phyloP scores from a whole-genome alignment of 805 yeast species.

The Kazachstania africana region DNA sequence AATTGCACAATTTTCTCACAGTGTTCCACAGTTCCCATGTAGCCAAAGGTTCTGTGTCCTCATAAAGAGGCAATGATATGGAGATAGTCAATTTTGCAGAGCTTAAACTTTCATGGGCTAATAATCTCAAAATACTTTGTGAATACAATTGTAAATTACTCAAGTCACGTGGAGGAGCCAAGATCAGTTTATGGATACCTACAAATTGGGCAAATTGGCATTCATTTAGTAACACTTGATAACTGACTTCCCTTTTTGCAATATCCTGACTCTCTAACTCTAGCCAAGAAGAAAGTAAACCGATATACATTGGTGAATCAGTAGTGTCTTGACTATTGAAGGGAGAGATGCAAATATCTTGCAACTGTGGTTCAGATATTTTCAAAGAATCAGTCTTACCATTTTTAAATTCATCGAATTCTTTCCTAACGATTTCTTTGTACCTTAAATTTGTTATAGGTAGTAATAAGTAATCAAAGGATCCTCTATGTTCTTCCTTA shows the following conservation, averaged over 20 bases:
- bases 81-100: constrained; percentile 30
- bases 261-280: constrained; percentile 47
- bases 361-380: constrained; percentile 23
- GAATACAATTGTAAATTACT: constrained; percentile 40
- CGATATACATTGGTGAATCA: constrained; percentile 30
- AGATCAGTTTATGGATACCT: constrained; percentile 42
- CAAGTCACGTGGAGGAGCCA: constrained; percentile 55
- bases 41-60: constrained; percentile 40
- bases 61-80: constrained; percentile 38
- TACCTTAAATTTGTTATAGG: constrained; percentile 44
- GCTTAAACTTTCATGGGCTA: constrained; percentile 14
- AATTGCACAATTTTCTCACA: constrained; percentile 43
- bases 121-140: constrained; percentile 27
- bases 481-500: constrained; percentile 8
- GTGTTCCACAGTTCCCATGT: constrained; percentile 73
- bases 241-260: constrained; percentile 39
- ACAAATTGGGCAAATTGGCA: constrained; percentile 45
- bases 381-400: constrained; percentile 6
- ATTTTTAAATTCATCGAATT: constrained; percentile 11
- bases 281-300: constrained; percentile 57
- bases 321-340: constrained; percentile 4
- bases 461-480: constrained; percentile 39
- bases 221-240: constrained; percentile 48
- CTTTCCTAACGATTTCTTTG: constrained; percentile 31
- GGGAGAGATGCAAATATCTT: constrained; percentile 25